Evolutionary conservation across 371 early-diverging fungal genomes (phyloP).

Genomic region (Chytridium lagenaria): DNA sequence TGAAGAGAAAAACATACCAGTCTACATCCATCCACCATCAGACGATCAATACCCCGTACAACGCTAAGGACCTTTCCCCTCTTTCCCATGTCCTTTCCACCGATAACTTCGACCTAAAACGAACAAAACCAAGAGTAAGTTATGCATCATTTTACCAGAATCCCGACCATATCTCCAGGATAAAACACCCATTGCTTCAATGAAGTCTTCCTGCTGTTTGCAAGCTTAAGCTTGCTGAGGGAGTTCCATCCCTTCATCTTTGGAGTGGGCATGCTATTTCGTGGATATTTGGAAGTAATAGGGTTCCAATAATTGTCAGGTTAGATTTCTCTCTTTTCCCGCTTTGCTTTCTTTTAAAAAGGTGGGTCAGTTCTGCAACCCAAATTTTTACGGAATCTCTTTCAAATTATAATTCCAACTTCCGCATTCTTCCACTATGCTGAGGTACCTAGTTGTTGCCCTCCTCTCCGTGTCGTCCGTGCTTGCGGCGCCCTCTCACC

Average conservation of each 20-base stretch:
- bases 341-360: too few relatives aligned
- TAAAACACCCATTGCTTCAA: constrained; percentile 67
- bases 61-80: constrained; percentile 64
- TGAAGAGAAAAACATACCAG: constrained; percentile 48
- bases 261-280: neutral
- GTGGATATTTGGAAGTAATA: too few relatives aligned
- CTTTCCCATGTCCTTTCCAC: constrained; percentile 65
- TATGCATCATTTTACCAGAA: neutral
- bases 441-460: neutral
- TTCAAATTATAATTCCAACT: neutral
- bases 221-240: neutral
- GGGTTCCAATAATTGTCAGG: too few relatives aligned
- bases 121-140: neutral
- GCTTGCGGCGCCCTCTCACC: neutral
- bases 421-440: neutral
- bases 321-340: too few relatives aligned
- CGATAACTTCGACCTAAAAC: constrained; percentile 32
- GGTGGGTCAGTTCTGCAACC: too few relatives aligned
- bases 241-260: constrained; percentile 4
- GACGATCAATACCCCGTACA: constrained; percentile 59
- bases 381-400: neutral
- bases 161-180: constrained; percentile 66
- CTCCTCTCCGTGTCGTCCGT: neutral
- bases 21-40: constrained; percentile 63
- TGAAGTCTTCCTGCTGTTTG: constrained; percentile 53